These are phyloP conservation scores for Colletotrichum spaethianum DNA, from an alignment of 2,329 filamentous ascomycete genomes.

Conservation along the genomic window DNA sequence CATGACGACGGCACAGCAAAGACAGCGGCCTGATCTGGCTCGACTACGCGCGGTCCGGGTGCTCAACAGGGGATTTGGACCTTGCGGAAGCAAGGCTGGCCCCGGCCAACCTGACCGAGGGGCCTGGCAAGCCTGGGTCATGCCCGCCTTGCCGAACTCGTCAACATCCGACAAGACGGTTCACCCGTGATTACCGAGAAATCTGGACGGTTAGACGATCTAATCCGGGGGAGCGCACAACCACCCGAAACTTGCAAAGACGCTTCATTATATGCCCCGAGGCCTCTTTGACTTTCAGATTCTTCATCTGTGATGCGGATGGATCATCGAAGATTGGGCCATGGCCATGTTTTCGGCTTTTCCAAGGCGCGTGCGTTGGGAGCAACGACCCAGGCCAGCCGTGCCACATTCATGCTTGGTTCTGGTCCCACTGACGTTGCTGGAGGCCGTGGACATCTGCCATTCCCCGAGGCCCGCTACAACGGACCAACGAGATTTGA, in stretches of 20 bases:
- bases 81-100: constrained; percentile 18
- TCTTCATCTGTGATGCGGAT: not conserved
- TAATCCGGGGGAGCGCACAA: constrained; percentile 21
- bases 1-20: constrained; percentile 25
- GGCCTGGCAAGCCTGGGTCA: constrained; percentile 19
- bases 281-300: constrained; percentile 6
- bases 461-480: constrained; percentile 24
- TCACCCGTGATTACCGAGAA: constrained; percentile 28
- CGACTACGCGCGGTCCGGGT: constrained; percentile 23
- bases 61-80: constrained; percentile 10
- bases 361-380: constrained; percentile 19
- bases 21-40: constrained; percentile 20
- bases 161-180: constrained; percentile 31
- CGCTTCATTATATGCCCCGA: constrained; percentile 9
- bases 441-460: constrained; percentile 10
- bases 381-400: constrained; percentile 20
- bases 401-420: constrained; percentile 33
- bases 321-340: not conserved
- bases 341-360: not conserved
- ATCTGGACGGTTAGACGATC: constrained; percentile 30
- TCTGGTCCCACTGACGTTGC: constrained; percentile 26
- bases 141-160: constrained; percentile 20
- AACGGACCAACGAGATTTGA: not conserved
- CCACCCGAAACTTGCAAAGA: constrained; percentile 29
- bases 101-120: constrained; percentile 1